Base-by-base conservation (phyloP, 2,329 filamentous ascomycete species). In the Eurotiales sp. region DNA sequence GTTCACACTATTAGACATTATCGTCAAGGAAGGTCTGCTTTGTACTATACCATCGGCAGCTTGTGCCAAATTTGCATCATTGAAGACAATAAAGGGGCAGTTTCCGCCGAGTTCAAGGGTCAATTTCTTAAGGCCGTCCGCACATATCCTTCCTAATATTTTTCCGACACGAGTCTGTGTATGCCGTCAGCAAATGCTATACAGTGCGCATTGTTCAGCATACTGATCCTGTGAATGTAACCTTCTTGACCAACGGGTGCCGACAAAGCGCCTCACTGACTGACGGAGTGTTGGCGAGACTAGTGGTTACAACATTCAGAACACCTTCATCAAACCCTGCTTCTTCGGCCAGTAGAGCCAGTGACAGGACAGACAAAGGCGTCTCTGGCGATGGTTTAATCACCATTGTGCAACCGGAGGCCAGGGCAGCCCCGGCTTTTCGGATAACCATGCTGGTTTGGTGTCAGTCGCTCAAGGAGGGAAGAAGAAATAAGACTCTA, bases 331-430 rank as follows among this genome's bases (percentile, higher is more conserved):
- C 78, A 53, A 85, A 80, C 1, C 80, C 80, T 3, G 80, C 80
- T 41, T 76, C 67, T 42, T 72, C 66, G 10, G 81, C 80, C 27
- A 85, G 65, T 36, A 72, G 58, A 1, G 62, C 81, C n/a, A 84
- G 62, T 2, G 76, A 73, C 14, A 84, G 65, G 0, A 79, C 76
- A 2, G 78, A 79, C 29, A 84, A 72, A 0, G 82, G 81, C 1
- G 81, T 84, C 65, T 89, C 85, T 0, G 85, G 85, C 3, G 82
- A 85, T 2, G 86, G 84, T 69, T 89, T 89, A 14, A 82, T 76
- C 25, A 91, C 76, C 82, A 91, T 88, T 1, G 85, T 84, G 62
- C 85, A 88, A 1, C 86, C 86, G 3, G 85, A 85, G 1, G 86
- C 86, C 34, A 88, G 68, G 1, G 85, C 85, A 6, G 85, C 83